These are phyloP conservation scores for Fusarium globosum DNA, from an alignment of 2,329 filamentous ascomycete species.

Conservation along the genomic window DNA sequence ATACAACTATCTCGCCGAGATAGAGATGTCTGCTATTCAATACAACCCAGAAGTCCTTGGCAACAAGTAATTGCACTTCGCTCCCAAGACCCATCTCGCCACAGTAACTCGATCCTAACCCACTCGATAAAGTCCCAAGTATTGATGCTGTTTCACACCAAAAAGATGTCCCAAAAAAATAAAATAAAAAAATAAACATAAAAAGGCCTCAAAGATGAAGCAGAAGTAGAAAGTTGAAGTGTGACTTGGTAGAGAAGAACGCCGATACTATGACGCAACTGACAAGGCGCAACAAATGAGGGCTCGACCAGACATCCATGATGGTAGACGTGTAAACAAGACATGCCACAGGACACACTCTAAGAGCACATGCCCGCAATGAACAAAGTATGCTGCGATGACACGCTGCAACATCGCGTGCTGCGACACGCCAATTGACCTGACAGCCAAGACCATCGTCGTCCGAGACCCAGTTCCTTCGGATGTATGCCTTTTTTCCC, in stretches of 20 bases:
- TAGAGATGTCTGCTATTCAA: neutral
- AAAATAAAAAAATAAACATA: neutral
- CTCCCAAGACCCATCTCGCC: neutral
- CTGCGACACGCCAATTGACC: neutral
- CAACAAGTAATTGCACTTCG: neutral
- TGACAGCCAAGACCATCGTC: constrained; percentile 9
- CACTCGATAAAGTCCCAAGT: neutral
- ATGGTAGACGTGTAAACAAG: neutral
- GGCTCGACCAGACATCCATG: neutral
- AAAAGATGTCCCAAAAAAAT: neutral
- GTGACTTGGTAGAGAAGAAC: constrained; percentile 19
- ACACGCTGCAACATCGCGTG: neutral
- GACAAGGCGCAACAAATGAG: constrained; percentile 12
- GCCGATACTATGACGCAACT: constrained; percentile 45
- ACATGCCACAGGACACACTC: neutral
- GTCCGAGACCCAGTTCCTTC: neutral
- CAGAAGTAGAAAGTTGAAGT: neutral
- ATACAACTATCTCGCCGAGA: neutral
- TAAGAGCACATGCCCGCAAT: too few relatives aligned
- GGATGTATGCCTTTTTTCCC: constrained; percentile 15
- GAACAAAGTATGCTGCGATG: neutral
- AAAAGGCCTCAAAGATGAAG: neutral
- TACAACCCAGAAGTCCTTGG: neutral
- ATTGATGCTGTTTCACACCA: constrained; percentile 17
- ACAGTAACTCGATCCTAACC: neutral